A percentile compares a stretch with the other conserved stretches of the same genome.
Evolutionary conservation across 1,284 basidiomycete genomes (phyloP).

Genomic region (Fistulina hepatica): DNA sequence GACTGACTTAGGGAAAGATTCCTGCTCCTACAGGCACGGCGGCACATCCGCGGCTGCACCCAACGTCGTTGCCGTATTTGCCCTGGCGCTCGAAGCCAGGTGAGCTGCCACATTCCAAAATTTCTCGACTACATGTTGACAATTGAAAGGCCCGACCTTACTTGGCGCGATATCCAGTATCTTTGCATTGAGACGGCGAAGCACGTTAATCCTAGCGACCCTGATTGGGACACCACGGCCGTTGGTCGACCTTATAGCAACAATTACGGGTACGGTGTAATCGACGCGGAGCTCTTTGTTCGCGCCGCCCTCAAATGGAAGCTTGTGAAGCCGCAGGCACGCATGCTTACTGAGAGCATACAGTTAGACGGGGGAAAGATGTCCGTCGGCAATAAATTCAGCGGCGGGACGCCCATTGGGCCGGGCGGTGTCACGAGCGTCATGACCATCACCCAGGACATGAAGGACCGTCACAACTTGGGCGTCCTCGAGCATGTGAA

Average conservation of each 20-base stretch:
- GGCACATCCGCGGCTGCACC: slow-evolving; percentile 99
- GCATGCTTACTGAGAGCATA: slow-evolving; percentile 66
- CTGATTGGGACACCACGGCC: slow-evolving; percentile 88
- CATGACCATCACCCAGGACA: slow-evolving; percentile 60
- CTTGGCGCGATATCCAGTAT: slow-evolving; percentile 96
- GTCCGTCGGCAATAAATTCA: slow-evolving; percentile 39
- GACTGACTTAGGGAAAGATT: slow-evolving; percentile 82
- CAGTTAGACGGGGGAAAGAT: slow-evolving; percentile 57
- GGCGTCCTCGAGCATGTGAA: slow-evolving; percentile 90
- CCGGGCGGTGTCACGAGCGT: slow-evolving; percentile 57
- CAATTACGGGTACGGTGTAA: slow-evolving; percentile 91
- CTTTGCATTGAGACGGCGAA: slow-evolving; percentile 74
- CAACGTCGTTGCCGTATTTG: slow-evolving; percentile 86
- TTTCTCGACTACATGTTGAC: slow-evolving; percentile 2
- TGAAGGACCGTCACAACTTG: slow-evolving; percentile 71
- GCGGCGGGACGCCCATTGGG: slow-evolving; percentile 58
- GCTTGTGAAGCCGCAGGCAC: slow-evolving; percentile 90
- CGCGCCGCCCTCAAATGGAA: slow-evolving; percentile 75
- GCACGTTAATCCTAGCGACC: slow-evolving; percentile 79
- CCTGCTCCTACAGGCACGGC: slow-evolving; percentile 80
- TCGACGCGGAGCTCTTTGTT: slow-evolving; percentile 80
- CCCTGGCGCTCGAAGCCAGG: slow-evolving; percentile 79
- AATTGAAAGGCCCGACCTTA: slow-evolving; percentile 68
- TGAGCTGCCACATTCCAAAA: slow-evolving; percentile 30
- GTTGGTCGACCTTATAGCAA: slow-evolving; percentile 82